Percentiles rank a stretch among this genome's conserved stretches.
phyloP scores from a whole-genome alignment of 768 basidiomycete species.

The Steccherinum ochraceum region DNA sequence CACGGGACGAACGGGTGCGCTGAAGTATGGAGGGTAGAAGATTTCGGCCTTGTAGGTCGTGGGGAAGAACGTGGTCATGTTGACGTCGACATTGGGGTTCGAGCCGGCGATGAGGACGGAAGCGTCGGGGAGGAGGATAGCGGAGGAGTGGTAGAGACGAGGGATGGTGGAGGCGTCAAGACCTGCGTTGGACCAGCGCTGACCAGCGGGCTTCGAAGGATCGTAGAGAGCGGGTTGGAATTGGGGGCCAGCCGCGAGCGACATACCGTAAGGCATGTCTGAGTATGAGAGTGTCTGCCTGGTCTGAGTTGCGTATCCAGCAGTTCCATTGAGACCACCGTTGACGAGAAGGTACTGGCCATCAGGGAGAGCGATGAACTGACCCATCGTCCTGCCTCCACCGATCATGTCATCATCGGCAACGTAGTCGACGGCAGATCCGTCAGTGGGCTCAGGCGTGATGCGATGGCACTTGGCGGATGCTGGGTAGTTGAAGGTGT shows the following conservation, averaged over 20 bases:
- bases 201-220: slow-evolving; percentile 62
- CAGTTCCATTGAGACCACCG: slow-evolving; percentile 80
- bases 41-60: slow-evolving; percentile 80
- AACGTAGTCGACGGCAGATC: slow-evolving; percentile 49
- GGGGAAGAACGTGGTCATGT: slow-evolving; percentile 50
- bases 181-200: slow-evolving; percentile 69
- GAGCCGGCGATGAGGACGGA: slow-evolving; percentile 87
- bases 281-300: slow-evolving; percentile 23
- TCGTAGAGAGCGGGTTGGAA: slow-evolving; percentile 81
- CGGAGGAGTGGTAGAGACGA: slow-evolving; percentile 87
- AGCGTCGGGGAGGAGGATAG: slow-evolving; percentile 80
- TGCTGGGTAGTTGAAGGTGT: slow-evolving; percentile 68
- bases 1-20: slow-evolving; percentile 57
- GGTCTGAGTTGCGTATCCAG: slow-evolving; percentile 65
- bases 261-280: slow-evolving; percentile 65
- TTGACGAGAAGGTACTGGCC: slow-evolving; percentile 74
- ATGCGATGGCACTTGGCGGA: slow-evolving; percentile 75
- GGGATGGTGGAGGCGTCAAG: slow-evolving; percentile 58
- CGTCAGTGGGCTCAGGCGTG: slow-evolving; percentile 76
- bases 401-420: slow-evolving; percentile 69
- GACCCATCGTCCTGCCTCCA: slow-evolving; percentile 85
- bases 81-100: slow-evolving; percentile 88
- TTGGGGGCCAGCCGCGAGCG: slow-evolving; percentile 75
- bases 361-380: slow-evolving; percentile 80
- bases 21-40: slow-evolving; percentile 91